Conservation (phyloP, 805 yeast species). For the Starmerella asiatica region DNA sequence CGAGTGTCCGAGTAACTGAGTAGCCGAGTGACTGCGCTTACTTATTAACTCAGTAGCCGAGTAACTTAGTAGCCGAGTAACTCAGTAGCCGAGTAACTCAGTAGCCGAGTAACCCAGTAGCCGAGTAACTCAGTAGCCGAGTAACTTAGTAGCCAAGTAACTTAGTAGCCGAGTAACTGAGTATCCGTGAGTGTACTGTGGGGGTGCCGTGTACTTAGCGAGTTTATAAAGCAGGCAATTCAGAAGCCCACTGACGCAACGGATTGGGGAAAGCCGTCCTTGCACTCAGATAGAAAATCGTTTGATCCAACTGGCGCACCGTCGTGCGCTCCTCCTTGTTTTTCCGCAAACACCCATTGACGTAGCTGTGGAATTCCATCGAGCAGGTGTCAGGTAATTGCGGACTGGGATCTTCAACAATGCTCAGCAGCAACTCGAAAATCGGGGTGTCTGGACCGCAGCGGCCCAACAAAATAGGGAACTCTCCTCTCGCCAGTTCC, state of each 20-base stretch:
- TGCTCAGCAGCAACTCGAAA: constrained; percentile 76
- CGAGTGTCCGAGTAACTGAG: too few species aligned
- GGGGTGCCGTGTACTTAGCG: too few species aligned
- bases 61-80: too few species aligned
- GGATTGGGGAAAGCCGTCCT: constrained; percentile 1
- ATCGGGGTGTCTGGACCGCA: constrained; percentile 30
- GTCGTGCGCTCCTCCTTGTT: constrained; percentile 59
- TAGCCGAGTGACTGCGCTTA: too few species aligned
- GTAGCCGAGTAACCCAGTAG: too few species aligned
- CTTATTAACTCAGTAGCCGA: too few species aligned
- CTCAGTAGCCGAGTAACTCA: too few species aligned
- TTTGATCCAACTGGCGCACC: constrained; percentile 50
- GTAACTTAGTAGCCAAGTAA: too few species aligned
- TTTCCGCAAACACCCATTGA: constrained; percentile 55
- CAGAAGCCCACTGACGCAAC: constrained; percentile 11
- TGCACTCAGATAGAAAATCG: constrained; percentile 21
- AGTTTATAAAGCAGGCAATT: constrained; percentile 3
- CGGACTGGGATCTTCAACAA: constrained; percentile 89
- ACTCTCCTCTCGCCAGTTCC: constrained; percentile 74
- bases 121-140: too few species aligned
- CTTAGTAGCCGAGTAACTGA: too few species aligned
- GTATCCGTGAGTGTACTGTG: too few species aligned
- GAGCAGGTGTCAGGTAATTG: constrained; percentile 38
- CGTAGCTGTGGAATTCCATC: constrained; percentile 46
- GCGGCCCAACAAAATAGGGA: constrained; percentile 44